Conservation (phyloP, 75 land plant species). For the Selaginella moellendorffii region DNA sequence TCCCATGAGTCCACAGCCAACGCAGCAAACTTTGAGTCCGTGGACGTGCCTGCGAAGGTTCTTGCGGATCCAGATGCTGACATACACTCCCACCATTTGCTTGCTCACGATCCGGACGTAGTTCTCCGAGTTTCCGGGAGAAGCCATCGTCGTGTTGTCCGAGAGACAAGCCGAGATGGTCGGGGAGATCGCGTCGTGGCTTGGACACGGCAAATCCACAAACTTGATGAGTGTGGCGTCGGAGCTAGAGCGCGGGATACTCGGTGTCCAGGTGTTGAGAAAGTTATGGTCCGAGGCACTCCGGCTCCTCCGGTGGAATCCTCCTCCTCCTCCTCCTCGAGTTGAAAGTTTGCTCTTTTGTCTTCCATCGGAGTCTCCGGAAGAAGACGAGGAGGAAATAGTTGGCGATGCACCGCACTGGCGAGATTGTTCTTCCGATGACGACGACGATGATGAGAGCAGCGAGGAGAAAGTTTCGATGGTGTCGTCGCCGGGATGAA, state of each 20-base stretch:
- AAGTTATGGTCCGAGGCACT: too few species aligned
- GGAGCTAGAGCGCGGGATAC: too few species aligned
- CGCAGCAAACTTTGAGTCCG: constrained; percentile 33
- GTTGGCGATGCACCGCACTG: constrained; percentile 14
- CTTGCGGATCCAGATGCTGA: constrained; percentile 42
- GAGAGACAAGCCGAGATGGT: background rate
- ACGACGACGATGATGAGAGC: too few species aligned
- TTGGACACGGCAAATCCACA: too few species aligned
- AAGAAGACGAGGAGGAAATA: constrained; percentile 7
- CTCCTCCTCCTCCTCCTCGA: background rate
- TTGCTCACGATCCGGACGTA: constrained; percentile 47
- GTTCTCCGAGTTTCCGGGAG: too few species aligned
- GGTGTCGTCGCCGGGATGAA: background rate
- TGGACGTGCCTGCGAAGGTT: constrained; percentile 28
- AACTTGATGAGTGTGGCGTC: too few species aligned
- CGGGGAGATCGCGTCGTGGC: background rate
- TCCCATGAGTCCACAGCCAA: constrained; percentile 58
- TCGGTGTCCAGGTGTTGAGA: too few species aligned
- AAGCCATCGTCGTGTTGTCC: background rate
- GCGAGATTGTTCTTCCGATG: too few species aligned
- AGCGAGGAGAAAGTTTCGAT: constrained; percentile 26
- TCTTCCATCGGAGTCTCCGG: too few species aligned
- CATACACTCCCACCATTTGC: constrained; percentile 63
- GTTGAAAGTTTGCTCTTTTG: background rate
- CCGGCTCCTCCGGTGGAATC: background rate